Conservation (phyloP, 441 rosid genomes). For the Jatropha multifida region DNA sequence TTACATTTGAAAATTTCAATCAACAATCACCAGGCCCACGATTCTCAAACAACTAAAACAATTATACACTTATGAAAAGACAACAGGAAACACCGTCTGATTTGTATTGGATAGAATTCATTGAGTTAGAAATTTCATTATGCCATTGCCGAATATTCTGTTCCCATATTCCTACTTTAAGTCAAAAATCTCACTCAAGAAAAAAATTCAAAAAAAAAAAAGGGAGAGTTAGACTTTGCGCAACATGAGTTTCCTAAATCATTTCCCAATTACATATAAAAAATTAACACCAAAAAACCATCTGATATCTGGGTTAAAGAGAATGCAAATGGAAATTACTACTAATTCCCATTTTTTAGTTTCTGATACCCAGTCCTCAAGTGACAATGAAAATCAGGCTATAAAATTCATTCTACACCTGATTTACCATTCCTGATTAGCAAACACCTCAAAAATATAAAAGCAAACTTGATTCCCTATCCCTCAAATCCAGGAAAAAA, state of each 20-base stretch:
- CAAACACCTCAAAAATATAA: neutral
- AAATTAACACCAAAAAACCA: neutral
- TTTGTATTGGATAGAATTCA: neutral
- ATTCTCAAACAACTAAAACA: neutral
- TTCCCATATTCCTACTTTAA: neutral
- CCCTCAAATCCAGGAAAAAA: neutral
- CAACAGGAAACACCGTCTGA: neutral
- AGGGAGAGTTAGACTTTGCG: neutral
- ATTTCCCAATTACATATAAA: neutral
- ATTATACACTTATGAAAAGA: neutral
- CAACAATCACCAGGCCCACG: neutral
- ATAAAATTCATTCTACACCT: neutral
- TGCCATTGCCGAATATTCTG: neutral
- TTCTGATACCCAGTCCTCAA: neutral
- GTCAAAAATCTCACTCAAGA: neutral
- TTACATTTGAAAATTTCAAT: neutral
- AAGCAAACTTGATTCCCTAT: neutral
- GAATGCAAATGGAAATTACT: neutral
- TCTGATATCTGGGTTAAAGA: neutral
- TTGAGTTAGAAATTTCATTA: neutral
- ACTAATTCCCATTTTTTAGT: neutral
- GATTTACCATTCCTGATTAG: neutral
- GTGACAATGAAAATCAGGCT: constrained; percentile 3
- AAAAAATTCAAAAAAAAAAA: neutral
- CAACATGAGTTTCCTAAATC: neutral